Percentiles rank a stretch among this genome's conserved stretches.
Evolutionary conservation across 176 grass and related monocot genomes (phyloP).

Genomic region (Oryza longistaminata): DNA sequence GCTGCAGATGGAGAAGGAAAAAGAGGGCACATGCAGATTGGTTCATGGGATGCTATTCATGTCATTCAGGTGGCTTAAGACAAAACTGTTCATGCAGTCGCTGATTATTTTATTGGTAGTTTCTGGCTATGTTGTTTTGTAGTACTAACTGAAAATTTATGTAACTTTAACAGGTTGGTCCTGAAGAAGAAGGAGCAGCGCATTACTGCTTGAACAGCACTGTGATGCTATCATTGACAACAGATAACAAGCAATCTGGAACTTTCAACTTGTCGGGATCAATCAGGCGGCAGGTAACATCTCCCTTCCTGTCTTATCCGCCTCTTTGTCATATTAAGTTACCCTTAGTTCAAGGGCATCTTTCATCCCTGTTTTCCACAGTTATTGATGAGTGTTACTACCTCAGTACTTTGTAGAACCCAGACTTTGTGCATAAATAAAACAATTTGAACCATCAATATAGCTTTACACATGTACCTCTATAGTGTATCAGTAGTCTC

Average conservation of each 20-base stretch:
- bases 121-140: conserved; percentile 23
- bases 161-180: conserved; percentile 53
- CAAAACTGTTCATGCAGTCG: background rate
- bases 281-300: conserved; percentile 88
- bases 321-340: conserved; percentile 20
- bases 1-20: conserved; percentile 80
- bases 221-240: conserved; percentile 86
- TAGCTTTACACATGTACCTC: background rate
- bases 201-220: conserved; percentile 97
- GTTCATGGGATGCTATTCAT: conserved; percentile 99
- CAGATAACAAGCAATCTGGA: conserved; percentile 82
- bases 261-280: conserved; percentile 93
- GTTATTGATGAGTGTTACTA: background rate
- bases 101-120: conserved; percentile 16
- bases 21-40: conserved; percentile 82
- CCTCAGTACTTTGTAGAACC: background rate
- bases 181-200: conserved; percentile 66
- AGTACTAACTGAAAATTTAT: background rate
- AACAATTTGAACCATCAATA: background rate
- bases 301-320: background rate
- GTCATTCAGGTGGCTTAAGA: conserved; percentile 76
- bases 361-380: background rate
- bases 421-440: background rate
- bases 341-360: background rate
- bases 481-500: conserved; percentile 1